phyloP scores from a whole-genome alignment of 1,284 basidiomycete species.

The Ceratorhiza oryzae-sativae region DNA sequence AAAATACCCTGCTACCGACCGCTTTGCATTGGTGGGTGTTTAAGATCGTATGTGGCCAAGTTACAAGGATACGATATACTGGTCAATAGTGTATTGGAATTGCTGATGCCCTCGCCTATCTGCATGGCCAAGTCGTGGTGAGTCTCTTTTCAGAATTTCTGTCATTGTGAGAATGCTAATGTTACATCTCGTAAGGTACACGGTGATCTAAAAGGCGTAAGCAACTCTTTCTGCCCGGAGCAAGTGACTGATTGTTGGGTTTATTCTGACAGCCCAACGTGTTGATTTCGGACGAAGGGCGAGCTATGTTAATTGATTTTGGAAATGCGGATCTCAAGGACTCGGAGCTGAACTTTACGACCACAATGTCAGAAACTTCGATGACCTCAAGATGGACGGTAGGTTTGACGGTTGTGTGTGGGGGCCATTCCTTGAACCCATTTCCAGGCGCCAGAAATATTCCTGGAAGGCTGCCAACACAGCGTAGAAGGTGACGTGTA shows the following conservation, averaged over 20 bases:
- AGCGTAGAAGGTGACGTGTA: background rate
- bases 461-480: background rate
- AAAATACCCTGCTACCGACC: background rate
- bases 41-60: too few species aligned
- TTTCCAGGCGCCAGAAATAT: slow-evolving; percentile 4
- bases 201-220: slow-evolving; percentile 3
- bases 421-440: background rate
- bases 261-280: background rate
- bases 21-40: background rate
- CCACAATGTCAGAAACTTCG: background rate
- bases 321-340: background rate
- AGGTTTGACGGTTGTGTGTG: background rate
- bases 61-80: background rate
- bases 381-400: background rate
- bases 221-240: too few species aligned
- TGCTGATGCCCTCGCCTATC: slow-evolving; percentile 1
- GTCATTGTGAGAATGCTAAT: background rate
- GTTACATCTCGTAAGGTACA: background rate
- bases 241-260: too few species aligned
- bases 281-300: background rate
- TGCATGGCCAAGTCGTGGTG: background rate
- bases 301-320: background rate
- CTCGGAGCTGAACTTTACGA: background rate
- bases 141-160: background rate
- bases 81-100: background rate